Evolutionary conservation across 352 stramenopile genomes (phyloP), one percentile per base, ranked within the genome.

Genomic region (Phytophthora podocarpi): DNA sequence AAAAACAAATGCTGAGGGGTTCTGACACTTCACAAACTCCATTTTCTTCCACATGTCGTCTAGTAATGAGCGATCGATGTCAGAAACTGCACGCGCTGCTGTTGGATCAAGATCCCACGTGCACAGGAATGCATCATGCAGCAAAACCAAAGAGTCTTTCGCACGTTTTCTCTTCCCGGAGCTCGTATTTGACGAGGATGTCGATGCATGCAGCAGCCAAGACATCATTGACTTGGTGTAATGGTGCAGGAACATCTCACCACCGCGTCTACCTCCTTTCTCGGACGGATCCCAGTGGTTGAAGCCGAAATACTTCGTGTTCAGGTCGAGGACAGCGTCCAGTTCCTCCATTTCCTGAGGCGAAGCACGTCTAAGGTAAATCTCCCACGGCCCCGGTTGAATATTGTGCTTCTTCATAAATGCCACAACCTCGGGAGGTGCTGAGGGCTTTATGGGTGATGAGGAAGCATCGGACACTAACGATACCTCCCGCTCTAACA

Each of bases 1-100:
- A 64, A 89, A 89, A 20, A 89, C 80, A 69, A 89, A 89, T 27
- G 77, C 80, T 31, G 80, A 89, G 24, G 72, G 67, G 23, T 89
- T 89, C 51, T 76, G 53, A 59, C 77, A 87, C 75, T 85, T 84
- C 23, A 82, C 73, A 24, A 67, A 82, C 48, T 91, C 81, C 72
- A 91, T 89, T 61, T 91, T 91, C 63, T 77, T 88, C 81, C 81
- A 95, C 55, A 93, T 90, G 40, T 95, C 84, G 63, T 95, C 84
- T 54, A 95, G 69, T 39, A 93, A 76, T 9, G 71, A 74, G 2
- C 51, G 67, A 42, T 93, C 81, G n/a, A 92, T 78, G 48, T 93
- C 81, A 42, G 76, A 89, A 12, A 95, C 85, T 3, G 86, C 83
- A 26, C 80, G 72, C 28, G 70, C 64, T 21, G 86, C 86, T 9